phyloP scores from a whole-genome alignment of 129 eudicot species.

The Ambrosia artemisiifolia region DNA sequence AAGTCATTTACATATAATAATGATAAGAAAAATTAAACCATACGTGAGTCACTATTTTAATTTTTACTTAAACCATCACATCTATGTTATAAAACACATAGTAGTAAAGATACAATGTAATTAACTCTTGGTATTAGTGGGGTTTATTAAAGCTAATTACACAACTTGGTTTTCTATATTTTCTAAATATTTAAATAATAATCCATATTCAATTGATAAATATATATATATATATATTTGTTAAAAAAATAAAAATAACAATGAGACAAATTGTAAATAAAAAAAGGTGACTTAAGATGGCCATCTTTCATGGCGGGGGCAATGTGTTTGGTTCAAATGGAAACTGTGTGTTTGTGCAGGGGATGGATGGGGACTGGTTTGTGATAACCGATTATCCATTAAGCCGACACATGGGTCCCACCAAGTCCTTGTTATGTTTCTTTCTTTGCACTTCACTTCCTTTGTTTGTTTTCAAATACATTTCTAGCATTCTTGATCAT shows the following conservation, averaged over 20 bases:
- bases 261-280: not conserved
- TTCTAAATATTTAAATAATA: too few species aligned
- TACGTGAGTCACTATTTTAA: too few species aligned
- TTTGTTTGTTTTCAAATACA: conserved; percentile 15
- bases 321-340: conserved; percentile 25
- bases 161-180: too few species aligned
- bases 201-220: too few species aligned
- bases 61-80: too few species aligned
- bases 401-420: conserved; percentile 67
- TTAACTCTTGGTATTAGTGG: too few species aligned
- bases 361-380: conserved; percentile 32
- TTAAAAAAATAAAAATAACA: not conserved
- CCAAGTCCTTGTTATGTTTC: not conserved
- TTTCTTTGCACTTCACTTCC: conserved; percentile 30
- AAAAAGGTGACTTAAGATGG: not conserved
- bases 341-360: conserved; percentile 23
- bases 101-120: too few species aligned
- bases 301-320: conserved; percentile 26
- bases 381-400: conserved; percentile 47
- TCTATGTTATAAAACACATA: too few species aligned
- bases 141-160: too few species aligned
- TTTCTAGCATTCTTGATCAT: conserved; percentile 34
- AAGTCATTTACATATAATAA: too few species aligned
- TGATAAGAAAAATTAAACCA: too few species aligned
- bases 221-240: too few species aligned